phyloP scores from a whole-genome alignment of 176 grass and related monocot genomes.

The Aegilops umbellulata region DNA sequence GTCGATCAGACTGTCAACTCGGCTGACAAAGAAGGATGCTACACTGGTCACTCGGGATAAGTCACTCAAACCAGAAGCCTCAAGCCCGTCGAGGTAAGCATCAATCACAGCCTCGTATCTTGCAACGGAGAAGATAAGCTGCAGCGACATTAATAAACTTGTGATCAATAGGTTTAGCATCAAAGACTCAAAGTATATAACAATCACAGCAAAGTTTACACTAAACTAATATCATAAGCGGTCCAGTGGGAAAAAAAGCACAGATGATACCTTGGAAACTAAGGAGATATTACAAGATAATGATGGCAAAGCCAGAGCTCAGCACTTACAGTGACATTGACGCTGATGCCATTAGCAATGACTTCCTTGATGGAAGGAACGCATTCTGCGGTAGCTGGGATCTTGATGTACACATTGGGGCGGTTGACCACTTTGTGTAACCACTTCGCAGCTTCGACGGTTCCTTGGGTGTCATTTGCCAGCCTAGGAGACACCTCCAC shows the following conservation, averaged over 20 bases:
- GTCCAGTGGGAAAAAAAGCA: neutral
- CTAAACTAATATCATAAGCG: neutral
- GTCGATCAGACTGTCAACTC: slow-evolving; percentile 88
- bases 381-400: slow-evolving; percentile 94
- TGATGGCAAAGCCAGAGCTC: neutral
- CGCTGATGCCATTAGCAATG: slow-evolving; percentile 85
- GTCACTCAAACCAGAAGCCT: slow-evolving; percentile 86
- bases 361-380: slow-evolving; percentile 91
- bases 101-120: slow-evolving; percentile 99
- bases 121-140: slow-evolving; percentile 94
- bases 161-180: slow-evolving; percentile 6
- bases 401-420: slow-evolving; percentile 97
- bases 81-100: slow-evolving; percentile 92
- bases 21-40: slow-evolving; percentile 96
- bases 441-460: slow-evolving; percentile 93
- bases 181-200: neutral
- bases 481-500: slow-evolving; percentile 95
- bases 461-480: slow-evolving; percentile 89
- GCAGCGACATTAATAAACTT: slow-evolving; percentile 27
- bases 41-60: slow-evolving; percentile 95
- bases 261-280: neutral
- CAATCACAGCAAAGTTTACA: neutral
- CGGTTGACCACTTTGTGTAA: slow-evolving; percentile 84
- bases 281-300: neutral
- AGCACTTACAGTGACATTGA: slow-evolving; percentile 93